These are phyloP conservation scores for Apocynum venetum DNA, from an alignment of 257 asterid species.

Conservation along the genomic window DNA sequence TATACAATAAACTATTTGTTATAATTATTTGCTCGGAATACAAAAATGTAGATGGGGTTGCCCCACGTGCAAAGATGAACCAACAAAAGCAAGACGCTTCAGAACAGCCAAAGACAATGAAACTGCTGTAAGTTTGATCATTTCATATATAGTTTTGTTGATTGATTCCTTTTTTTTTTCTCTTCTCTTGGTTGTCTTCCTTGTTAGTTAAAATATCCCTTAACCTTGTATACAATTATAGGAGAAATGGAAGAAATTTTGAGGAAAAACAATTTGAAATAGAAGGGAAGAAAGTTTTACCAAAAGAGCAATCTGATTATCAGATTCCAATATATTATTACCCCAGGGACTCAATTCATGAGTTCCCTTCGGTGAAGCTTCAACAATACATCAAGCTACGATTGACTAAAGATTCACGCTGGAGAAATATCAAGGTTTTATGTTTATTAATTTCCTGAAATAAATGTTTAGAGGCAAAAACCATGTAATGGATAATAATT, in stretches of 20 bases:
- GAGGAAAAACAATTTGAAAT: slow-evolving; percentile 32
- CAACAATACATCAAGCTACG: slow-evolving; percentile 30
- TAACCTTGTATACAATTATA: too few relatives aligned
- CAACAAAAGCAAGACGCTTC: slow-evolving; percentile 48
- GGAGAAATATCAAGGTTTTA: slow-evolving; percentile 53
- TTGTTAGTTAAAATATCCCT: too few relatives aligned
- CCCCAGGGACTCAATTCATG: slow-evolving; percentile 71
- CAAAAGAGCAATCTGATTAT: slow-evolving; percentile 37
- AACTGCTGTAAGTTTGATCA: slow-evolving; percentile 35
- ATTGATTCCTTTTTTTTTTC: too few relatives aligned
- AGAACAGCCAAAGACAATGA: slow-evolving; percentile 40
- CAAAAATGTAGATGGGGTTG: slow-evolving; percentile 68
- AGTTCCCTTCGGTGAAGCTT: slow-evolving; percentile 33
- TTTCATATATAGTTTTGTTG: too few relatives aligned
- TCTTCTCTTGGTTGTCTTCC: too few relatives aligned
- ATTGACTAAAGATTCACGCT: slow-evolving; percentile 33
- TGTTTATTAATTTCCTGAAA: too few relatives aligned
- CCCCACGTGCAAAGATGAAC: slow-evolving; percentile 74
- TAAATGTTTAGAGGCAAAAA: too few relatives aligned
- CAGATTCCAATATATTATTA: slow-evolving; percentile 54
- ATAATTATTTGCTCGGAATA: too few relatives aligned
- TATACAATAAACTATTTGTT: too few relatives aligned
- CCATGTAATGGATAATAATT: too few relatives aligned
- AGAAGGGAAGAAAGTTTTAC: slow-evolving; percentile 42
- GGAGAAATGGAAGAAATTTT: slow-evolving; percentile 39